phyloP scores from a whole-genome alignment of 306 rosid species.

The Hippophae rhamnoides region DNA sequence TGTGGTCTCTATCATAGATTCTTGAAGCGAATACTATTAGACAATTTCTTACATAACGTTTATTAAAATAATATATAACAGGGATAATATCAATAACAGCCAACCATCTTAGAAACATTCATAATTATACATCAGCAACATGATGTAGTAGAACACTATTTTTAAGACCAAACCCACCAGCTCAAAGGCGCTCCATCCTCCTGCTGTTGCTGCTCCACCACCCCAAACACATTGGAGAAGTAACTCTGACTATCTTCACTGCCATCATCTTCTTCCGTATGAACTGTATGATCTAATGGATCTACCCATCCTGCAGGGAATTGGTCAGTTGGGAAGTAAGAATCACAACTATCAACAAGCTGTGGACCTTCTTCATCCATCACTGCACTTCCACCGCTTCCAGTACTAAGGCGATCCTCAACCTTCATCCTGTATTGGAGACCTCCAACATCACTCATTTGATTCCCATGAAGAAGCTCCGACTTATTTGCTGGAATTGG shows the following conservation, averaged over 20 bases:
- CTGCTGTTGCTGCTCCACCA: conserved; percentile 36
- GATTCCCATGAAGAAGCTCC: conserved; percentile 28
- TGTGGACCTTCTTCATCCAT: conserved; percentile 65
- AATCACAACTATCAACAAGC: conserved; percentile 69
- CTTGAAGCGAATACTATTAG: too few relatives aligned
- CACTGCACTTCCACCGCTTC: conserved; percentile 75
- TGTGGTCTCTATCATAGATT: too few relatives aligned
- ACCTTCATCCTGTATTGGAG: conserved; percentile 36
- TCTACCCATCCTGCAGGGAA: conserved; percentile 32
- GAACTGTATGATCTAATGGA: conserved; percentile 28
- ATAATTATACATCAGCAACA: too few relatives aligned
- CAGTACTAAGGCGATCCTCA: conserved; percentile 77
- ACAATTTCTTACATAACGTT: too few relatives aligned
- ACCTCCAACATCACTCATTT: conserved; percentile 9
- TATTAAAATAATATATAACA: too few relatives aligned
- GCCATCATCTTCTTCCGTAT: conserved; percentile 62
- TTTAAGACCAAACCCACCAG: conserved; percentile 74
- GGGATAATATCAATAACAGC: too few relatives aligned
- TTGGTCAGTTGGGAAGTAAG: conserved; percentile 54
- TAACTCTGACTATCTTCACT: conserved; percentile 56
- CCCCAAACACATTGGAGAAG: conserved; percentile 49
- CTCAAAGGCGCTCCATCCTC: conserved; percentile 48
- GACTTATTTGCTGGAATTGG: conserved; percentile 25
- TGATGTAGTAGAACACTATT: too few relatives aligned
- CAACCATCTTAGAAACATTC: too few relatives aligned